Percentiles rank a stretch among this genome's conserved stretches.
Evolutionary conservation across 1,284 basidiomycete genomes (phyloP).

Genomic region (Neonothopanus nambi): DNA sequence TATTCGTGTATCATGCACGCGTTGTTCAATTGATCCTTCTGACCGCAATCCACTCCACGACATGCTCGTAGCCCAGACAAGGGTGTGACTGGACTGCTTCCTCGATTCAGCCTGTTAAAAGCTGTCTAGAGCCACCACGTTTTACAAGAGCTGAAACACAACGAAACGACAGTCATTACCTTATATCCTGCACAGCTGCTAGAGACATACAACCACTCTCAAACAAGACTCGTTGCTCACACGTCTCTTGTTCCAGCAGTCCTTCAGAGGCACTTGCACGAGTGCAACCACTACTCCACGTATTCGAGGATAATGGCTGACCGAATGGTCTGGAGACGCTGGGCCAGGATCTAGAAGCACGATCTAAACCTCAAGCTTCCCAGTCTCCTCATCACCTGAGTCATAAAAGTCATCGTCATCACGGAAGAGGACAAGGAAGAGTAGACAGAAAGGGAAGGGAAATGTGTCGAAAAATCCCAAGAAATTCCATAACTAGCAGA

Average conservation of each 20-base stretch:
- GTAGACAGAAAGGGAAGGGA: too few species aligned
- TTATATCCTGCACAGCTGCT: slow-evolving; percentile 29
- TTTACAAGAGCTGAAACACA: not conserved
- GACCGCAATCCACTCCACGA: slow-evolving; percentile 12
- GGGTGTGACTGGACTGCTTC: slow-evolving; percentile 9
- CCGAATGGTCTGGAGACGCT: slow-evolving; percentile 8
- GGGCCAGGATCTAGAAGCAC: slow-evolving; percentile 31
- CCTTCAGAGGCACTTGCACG: slow-evolving; percentile 20
- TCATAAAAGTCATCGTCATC: too few species aligned
- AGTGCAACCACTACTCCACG: slow-evolving; percentile 6
- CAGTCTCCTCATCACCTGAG: too few species aligned
- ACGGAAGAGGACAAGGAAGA: too few species aligned
- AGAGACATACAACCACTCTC: slow-evolving; percentile 36
- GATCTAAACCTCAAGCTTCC: too few species aligned
- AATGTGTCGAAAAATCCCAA: too few species aligned
- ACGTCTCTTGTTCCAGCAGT: slow-evolving; percentile 30
- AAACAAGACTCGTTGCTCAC: slow-evolving; percentile 33
- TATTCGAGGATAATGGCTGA: not conserved
- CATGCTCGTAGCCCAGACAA: not conserved
- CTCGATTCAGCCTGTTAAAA: slow-evolving; percentile 17
- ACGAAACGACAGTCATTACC: slow-evolving; percentile 21
- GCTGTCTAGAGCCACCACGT: slow-evolving; percentile 20
- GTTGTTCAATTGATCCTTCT: not conserved
- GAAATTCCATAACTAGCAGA: too few species aligned
- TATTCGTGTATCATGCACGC: slow-evolving; percentile 14